Base-by-base conservation (phyloP, 495 filamentous ascomycete species). In the Penicillium canescens region DNA sequence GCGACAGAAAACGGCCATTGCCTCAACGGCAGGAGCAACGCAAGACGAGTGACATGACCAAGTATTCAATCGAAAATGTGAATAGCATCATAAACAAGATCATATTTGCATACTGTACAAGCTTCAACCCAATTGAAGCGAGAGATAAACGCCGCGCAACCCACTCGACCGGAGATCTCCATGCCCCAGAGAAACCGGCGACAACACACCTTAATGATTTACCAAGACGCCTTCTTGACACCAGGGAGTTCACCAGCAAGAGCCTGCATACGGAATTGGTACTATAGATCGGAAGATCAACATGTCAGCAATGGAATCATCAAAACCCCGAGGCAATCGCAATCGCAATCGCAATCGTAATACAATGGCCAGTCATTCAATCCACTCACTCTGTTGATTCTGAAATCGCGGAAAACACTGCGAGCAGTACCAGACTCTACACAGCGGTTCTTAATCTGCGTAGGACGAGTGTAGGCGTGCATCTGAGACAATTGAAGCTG, bases 191-290 rank as follows among this genome's bases (percentile, higher is more conserved):
- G 35, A 54, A 42, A 24, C 48, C 9, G 3, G 26, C 53, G 53
- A 44, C 4, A 45, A 42, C 23, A 20, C 20, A 18, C 26, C 12
- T 1, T 18, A 18, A 18, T 28, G 39, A 34, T 50, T 62, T 72
- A 98, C 94, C 94, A 98, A 68, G 87, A 91, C 8, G 95, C 94
- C 79, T 97, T 98, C 78, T 85, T 89, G 39, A 98, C 94, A 47
- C 94, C 94, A 0, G 94, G 94, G 34, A 98, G 67, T 50, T 91
- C 84, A 50, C 95, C 94, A n/a, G 78, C 85, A 42, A 96, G 69
- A 3, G 95, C 94, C 69, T 96, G 85, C 72, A 92, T 73, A 67
- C 94, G 80, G 78, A 98, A 98, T 76, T 91, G 89, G 76, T 79
- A 98, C 92, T 98, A 63, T 41, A 59, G 56, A 48, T 24, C 6